Conservation (phyloP, 1,284 basidiomycete species). For the Rhizoctonia solani region DNA sequence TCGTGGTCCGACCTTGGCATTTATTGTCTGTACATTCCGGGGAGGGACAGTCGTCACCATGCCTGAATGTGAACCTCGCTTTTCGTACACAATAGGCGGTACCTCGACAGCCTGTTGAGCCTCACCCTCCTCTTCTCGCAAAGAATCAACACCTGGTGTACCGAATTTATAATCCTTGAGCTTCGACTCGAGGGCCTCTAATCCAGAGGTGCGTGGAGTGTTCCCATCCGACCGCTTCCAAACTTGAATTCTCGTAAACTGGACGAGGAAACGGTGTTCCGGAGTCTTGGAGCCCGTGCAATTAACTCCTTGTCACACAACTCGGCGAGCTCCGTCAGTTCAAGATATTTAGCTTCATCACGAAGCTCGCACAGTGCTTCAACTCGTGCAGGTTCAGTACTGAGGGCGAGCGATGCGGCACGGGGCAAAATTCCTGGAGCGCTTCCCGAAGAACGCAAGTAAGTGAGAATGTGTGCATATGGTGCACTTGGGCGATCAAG, state of each 20-base stretch:
- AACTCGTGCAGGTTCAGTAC: constrained; percentile 51
- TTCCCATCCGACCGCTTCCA: constrained; percentile 6
- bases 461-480: constrained; percentile 68
- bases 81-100: constrained; percentile 21
- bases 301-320: constrained; percentile 36
- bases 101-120: neutral
- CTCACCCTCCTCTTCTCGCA: neutral
- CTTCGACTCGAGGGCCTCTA: neutral
- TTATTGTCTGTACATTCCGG: neutral
- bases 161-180: constrained; percentile 21
- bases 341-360: constrained; percentile 71
- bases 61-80: constrained; percentile 22
- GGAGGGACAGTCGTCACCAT: constrained; percentile 17
- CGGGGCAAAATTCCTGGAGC: constrained; percentile 62
- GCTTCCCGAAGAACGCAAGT: constrained; percentile 61
- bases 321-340: constrained; percentile 33
- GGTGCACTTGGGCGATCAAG: constrained; percentile 76
- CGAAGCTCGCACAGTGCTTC: constrained; percentile 70
- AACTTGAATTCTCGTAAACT: constrained; percentile 21
- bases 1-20: neutral
- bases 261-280: neutral
- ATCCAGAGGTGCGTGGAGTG: neutral
- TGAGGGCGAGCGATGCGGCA: constrained; percentile 53
- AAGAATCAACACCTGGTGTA: neutral
- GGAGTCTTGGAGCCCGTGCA: constrained; percentile 42